phyloP scores from a whole-genome alignment of 805 yeast species.

The Ogataea minuta region DNA sequence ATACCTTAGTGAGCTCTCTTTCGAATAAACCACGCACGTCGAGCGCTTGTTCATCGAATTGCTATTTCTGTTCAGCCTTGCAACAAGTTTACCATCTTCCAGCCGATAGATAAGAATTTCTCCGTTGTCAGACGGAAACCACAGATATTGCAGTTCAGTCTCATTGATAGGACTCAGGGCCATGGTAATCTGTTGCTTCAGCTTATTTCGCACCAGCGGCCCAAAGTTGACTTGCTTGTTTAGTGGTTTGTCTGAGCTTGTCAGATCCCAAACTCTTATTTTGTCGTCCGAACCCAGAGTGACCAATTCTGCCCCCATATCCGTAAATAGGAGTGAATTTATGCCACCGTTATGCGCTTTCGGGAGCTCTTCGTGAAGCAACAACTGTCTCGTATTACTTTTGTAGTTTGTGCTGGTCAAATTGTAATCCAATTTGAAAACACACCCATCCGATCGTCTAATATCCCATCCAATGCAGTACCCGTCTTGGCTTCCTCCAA shows the following conservation, averaged over 20 bases:
- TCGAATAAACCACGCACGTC: conserved; percentile 51
- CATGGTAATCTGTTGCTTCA: conserved; percentile 55
- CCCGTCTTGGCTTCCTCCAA: conserved; percentile 82
- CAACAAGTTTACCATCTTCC: conserved; percentile 60
- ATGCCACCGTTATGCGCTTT: conserved; percentile 78
- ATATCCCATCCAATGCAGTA: conserved; percentile 84
- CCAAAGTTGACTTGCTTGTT: conserved; percentile 75
- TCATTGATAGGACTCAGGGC: conserved; percentile 51
- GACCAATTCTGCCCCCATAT: conserved; percentile 56
- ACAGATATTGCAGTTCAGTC: conserved; percentile 52
- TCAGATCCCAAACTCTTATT: conserved; percentile 75
- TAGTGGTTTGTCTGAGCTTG: conserved; percentile 41
- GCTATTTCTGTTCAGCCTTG: conserved; percentile 49
- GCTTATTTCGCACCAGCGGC: conserved; percentile 67
- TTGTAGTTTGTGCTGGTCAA: conserved; percentile 23
- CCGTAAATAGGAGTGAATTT: conserved; percentile 77
- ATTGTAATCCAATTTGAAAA: conserved; percentile 58
- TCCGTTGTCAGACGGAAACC: conserved; percentile 76
- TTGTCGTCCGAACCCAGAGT: conserved; percentile 81
- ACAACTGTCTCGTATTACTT: conserved; percentile 21
- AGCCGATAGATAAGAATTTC: conserved; percentile 60
- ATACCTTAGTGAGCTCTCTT: conserved; percentile 44
- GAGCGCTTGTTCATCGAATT: conserved; percentile 39
- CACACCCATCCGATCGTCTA: conserved; percentile 61
- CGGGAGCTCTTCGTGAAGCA: conserved; percentile 27